Evolutionary conservation across 2,329 filamentous ascomycete species (phyloP), one percentile per base, ranked within the genome.

Genomic region (Paecilomyces formosus): DNA sequence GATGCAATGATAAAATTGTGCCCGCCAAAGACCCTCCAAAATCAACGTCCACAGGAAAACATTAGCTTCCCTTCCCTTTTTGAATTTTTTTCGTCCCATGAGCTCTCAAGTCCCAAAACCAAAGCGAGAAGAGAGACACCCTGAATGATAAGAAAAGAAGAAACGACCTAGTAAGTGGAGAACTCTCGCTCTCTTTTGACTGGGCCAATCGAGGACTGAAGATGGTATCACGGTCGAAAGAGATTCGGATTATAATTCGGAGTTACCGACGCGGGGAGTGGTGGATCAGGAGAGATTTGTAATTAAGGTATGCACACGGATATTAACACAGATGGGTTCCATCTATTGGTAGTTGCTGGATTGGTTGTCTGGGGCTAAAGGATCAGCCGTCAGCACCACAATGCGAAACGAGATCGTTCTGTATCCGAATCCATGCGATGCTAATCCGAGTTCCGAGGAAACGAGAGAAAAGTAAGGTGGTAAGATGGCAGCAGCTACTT

Each of bases 401-500:
- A 60, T 64, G 60, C 58, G 61, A 64, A 61, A 61, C 59, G 60
- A 61, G 59, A 57, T 59, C 57, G 55, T 52, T 52, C 54, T 56
- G 58, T 58, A 62, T 63, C 53, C 55, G 55, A 55, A 57, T 60
- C 58, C 56, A 62, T 63, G 58, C 60, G 59, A 62, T 61, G 58
- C 57, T 55, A 31, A 58, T 58, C 54, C 57, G 57, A 59, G 56
- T 60, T 57, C 61, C 60, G 58, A 54, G 54, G 39, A 55, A 55
- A 61, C 18, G 50, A 54, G 54, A 53, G 54, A 60, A 53, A 54
- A 60, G 55, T 56, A 57, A 63, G 61, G 63, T 63, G 63, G 65
- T 62, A 65, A 31, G 57, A 64, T 61, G 61, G 59, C 59, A 59
- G 61, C 61, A 62, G 59, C 69, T 76, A 79, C 75, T 79, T 76